Percentiles rank a stretch among this genome's conserved stretches.
Conservation (phyloP, 176 grass and related monocot species). For the Otatea glauca region DNA sequence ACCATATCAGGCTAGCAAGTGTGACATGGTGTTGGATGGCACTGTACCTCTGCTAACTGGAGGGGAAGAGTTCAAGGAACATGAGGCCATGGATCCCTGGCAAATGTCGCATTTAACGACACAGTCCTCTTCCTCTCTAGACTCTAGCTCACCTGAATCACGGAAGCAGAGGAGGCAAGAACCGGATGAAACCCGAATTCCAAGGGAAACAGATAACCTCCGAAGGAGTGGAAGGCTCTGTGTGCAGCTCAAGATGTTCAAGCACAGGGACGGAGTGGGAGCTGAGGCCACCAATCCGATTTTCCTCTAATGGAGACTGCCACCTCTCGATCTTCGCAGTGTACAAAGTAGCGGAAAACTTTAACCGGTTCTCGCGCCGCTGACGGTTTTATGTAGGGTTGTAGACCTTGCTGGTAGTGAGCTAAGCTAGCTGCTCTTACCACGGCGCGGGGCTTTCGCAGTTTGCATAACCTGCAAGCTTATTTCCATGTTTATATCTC, state of each 20-base stretch:
- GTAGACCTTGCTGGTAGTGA: not conserved
- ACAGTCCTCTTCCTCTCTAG: conserved; percentile 34
- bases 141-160: conserved; percentile 43
- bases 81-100: conserved; percentile 43
- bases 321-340: not conserved
- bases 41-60: conserved; percentile 29
- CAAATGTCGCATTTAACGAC: conserved; percentile 28
- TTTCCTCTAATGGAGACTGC: conserved; percentile 29
- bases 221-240: conserved; percentile 47
- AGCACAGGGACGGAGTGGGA: conserved; percentile 50
- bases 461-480: not conserved
- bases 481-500: not conserved
- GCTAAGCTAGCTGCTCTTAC: not conserved
- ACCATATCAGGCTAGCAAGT: conserved; percentile 39
- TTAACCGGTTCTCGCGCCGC: not conserved
- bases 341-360: conserved; percentile 41
- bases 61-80: conserved; percentile 29
- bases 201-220: conserved; percentile 31
- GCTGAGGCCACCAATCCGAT: conserved; percentile 35
- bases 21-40: conserved; percentile 39
- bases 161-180: conserved; percentile 22
- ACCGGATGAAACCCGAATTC: not conserved
- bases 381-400: conserved; percentile 31
- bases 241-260: conserved; percentile 57
- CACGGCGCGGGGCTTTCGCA: not conserved